Percentiles rank a stretch among this genome's conserved stretches.
Evolutionary conservation across 805 yeast species (phyloP).

Genomic region (Sungouiozyma ichnusensis): DNA sequence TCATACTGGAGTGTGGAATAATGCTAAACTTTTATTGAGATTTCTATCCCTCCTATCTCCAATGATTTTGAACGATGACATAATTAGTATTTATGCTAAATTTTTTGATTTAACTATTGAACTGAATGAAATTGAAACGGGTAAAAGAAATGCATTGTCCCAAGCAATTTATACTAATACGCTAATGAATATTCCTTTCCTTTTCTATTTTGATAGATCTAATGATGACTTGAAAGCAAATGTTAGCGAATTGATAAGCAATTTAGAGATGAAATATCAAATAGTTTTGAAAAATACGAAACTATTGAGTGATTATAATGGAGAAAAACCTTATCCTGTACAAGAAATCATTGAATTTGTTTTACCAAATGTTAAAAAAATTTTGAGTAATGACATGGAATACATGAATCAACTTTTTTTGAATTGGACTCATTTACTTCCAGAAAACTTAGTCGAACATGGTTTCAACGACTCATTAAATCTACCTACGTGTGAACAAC

Average conservation of each 20-base stretch:
- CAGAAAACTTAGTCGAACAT: constrained; percentile 23
- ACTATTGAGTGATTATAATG: constrained; percentile 20
- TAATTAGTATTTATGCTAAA: constrained; percentile 39
- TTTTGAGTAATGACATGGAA: constrained; percentile 34
- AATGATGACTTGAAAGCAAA: constrained; percentile 20
- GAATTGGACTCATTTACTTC: constrained; percentile 30
- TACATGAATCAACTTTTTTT: constrained; percentile 31
- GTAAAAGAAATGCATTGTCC: constrained; percentile 46
- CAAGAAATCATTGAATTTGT: constrained; percentile 39
- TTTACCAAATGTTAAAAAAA: constrained; percentile 38
- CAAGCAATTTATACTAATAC: constrained; percentile 59
- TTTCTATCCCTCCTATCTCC: constrained; percentile 59
- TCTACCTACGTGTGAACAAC: constrained; percentile 31
- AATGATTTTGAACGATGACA: constrained; percentile 42
- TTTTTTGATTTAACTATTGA: constrained; percentile 47
- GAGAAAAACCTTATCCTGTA: constrained; percentile 39
- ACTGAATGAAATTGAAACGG: constrained; percentile 33
- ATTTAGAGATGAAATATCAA: constrained; percentile 30
- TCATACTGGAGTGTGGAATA: constrained; percentile 54
- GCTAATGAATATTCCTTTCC: constrained; percentile 54
- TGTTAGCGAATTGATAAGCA: constrained; percentile 37
- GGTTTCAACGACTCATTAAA: constrained; percentile 26
- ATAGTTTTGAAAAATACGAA: constrained; percentile 13
- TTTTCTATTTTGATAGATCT: constrained; percentile 35
- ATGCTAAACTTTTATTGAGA: constrained; percentile 59